These are phyloP conservation scores for Microbotryomycetes sp. DNA, from an alignment of 1,284 basidiomycete species.

Conservation along the genomic window DNA sequence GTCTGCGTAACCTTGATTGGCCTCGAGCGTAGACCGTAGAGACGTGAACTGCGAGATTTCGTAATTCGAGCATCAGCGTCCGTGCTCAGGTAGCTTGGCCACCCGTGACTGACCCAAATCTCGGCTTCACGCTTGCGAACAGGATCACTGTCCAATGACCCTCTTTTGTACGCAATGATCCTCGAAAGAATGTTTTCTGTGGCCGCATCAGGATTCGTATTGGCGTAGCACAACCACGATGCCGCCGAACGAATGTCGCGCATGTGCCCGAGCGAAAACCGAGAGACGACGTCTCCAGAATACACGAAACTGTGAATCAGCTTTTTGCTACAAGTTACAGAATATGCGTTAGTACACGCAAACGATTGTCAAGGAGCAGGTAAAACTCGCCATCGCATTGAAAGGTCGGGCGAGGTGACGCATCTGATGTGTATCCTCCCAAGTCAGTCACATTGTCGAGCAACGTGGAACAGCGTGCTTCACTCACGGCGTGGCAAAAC, in stretches of 20 bases:
- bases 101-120: conserved; percentile 17
- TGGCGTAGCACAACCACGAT: conserved; percentile 65
- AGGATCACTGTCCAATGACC: conserved; percentile 1
- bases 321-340: conserved; percentile 3
- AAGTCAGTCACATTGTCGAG: conserved; percentile 5
- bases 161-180: conserved; percentile 5
- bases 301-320: conserved; percentile 65
- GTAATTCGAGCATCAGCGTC: conserved; percentile 3
- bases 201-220: conserved; percentile 38
- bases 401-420: conserved; percentile 53
- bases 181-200: conserved; percentile 13
- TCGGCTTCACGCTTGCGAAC: conserved; percentile 13
- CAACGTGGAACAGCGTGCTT: conserved; percentile 31
- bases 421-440: conserved; percentile 49
- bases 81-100: conserved; percentile 52
- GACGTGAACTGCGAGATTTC: conserved; percentile 54
- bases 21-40: conserved; percentile 71
- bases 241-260: conserved; percentile 62
- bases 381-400: conserved; percentile 48
- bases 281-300: conserved; percentile 70
- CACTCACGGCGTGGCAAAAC: conserved; percentile 66
- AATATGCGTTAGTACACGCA: neutral
- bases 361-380: neutral
- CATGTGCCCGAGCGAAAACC: conserved; percentile 62
- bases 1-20: conserved; percentile 67